Conservation (phyloP, 2,329 filamentous ascomycete genomes). For the Onygenales sp. region DNA sequence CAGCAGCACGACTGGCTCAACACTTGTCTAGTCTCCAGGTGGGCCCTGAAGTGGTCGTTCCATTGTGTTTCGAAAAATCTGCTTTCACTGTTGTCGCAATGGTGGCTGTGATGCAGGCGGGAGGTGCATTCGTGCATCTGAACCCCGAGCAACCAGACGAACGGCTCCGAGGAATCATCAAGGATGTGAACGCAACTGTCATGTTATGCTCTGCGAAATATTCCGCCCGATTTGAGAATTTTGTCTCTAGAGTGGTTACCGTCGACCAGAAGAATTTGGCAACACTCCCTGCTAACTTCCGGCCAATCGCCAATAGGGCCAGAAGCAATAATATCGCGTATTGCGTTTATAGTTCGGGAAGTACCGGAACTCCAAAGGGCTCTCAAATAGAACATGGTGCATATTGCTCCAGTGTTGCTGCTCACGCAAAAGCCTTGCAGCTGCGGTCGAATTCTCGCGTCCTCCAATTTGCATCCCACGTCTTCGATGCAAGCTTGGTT, state of each 20-base stretch:
- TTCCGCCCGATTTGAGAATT: neutral
- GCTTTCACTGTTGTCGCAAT: slow-evolving; percentile 49
- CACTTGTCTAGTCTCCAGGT: slow-evolving; percentile 42
- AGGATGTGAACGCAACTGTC: slow-evolving; percentile 13
- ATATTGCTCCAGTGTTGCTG: slow-evolving; percentile 46
- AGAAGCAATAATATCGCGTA: slow-evolving; percentile 32
- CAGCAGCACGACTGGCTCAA: slow-evolving; percentile 55
- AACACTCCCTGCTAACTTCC: slow-evolving; percentile 7
- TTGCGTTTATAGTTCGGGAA: slow-evolving; percentile 45
- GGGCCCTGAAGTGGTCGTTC: slow-evolving; percentile 49
- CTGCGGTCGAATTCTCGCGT: slow-evolving; percentile 41
- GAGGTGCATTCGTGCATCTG: slow-evolving; percentile 22
- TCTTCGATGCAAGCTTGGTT: slow-evolving; percentile 39
- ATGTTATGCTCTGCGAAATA: slow-evolving; percentile 5
- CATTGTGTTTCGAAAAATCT: slow-evolving; percentile 70
- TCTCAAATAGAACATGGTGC: slow-evolving; percentile 41
- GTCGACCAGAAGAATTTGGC: slow-evolving; percentile 7
- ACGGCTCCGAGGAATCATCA: slow-evolving; percentile 16
- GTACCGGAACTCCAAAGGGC: slow-evolving; percentile 44
- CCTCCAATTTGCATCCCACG: slow-evolving; percentile 43
- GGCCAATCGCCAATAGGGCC: slow-evolving; percentile 4
- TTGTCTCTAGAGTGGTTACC: slow-evolving; percentile 4
- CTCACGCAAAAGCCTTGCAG: slow-evolving; percentile 40
- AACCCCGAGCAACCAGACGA: slow-evolving; percentile 20
- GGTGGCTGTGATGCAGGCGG: slow-evolving; percentile 22